These are phyloP conservation scores for Aphanomyces cochlioides DNA, from an alignment of 352 stramenopile species.

Conservation along the genomic window DNA sequence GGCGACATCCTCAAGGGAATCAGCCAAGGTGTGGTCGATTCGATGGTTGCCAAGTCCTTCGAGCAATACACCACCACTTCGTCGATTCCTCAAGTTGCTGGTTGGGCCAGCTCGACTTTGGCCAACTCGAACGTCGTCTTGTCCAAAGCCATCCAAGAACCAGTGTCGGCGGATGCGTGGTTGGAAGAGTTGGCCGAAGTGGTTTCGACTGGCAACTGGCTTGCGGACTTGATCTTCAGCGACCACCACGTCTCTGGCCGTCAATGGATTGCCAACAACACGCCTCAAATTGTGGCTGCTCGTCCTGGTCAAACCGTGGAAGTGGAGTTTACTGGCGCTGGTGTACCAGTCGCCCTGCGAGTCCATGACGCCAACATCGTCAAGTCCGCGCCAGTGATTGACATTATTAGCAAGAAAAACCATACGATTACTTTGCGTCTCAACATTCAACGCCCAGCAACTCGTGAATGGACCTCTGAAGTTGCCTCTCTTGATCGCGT, in stretches of 20 bases:
- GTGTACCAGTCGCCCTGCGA: constrained; percentile 7
- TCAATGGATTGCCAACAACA: constrained; percentile 69
- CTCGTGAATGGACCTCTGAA: constrained; percentile 41
- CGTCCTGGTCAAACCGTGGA: constrained; percentile 47
- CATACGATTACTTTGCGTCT: constrained; percentile 46
- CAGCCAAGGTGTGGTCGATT: constrained; percentile 46
- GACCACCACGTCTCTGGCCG: constrained; percentile 47
- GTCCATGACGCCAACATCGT: constrained; percentile 8
- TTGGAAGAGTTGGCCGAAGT: constrained; percentile 39
- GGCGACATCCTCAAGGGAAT: constrained; percentile 72
- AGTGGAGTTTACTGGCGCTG: constrained; percentile 22
- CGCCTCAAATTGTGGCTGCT: constrained; percentile 49
- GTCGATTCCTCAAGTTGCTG: constrained; percentile 31
- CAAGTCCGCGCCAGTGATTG: constrained; percentile 40
- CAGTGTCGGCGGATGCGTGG: constrained; percentile 40
- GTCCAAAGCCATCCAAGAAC: constrained; percentile 37
- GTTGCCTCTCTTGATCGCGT: constrained; percentile 54
- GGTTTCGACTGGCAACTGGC: constrained; percentile 47
- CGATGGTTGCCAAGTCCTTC: constrained; percentile 37
- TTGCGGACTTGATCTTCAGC: constrained; percentile 51
- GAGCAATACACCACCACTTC: background rate
- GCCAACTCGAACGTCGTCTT: constrained; percentile 33
- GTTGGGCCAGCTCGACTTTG: constrained; percentile 34
- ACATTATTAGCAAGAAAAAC: constrained; percentile 40
- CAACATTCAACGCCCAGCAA: constrained; percentile 55